A percentile compares a stretch with the other conserved stretches of the same genome.
phyloP scores from a whole-genome alignment of 805 yeast genomes.

The Pichia nakasei region DNA sequence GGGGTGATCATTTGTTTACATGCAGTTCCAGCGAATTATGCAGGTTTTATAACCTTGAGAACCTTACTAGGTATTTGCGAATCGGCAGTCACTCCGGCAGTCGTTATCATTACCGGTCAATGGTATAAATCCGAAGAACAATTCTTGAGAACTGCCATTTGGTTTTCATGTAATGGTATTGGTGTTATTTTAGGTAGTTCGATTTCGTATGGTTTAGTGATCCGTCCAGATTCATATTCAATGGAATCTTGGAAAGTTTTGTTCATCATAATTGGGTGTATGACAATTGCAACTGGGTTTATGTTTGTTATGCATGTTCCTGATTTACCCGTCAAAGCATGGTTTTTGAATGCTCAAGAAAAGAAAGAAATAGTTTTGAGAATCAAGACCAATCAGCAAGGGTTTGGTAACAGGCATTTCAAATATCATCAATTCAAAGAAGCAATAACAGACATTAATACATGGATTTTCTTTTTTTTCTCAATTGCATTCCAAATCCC shows the following conservation, averaged over 20 bases:
- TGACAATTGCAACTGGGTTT: conserved; percentile 27
- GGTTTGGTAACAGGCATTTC: conserved; percentile 25
- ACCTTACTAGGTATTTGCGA: conserved; percentile 41
- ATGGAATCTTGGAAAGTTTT: conserved; percentile 25
- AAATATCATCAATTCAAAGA: conserved; percentile 22
- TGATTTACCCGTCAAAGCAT: conserved; percentile 26
- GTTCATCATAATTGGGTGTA: conserved; percentile 27
- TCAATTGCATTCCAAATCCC: conserved; percentile 21
- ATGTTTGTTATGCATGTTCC: conserved; percentile 24
- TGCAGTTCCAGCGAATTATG: conserved; percentile 37
- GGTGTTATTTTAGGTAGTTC: conserved; percentile 25
- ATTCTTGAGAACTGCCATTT: conserved; percentile 23
- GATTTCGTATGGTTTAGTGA: conserved; percentile 27
- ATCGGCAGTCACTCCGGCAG: conserved; percentile 28
- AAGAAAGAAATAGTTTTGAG: conserved; percentile 26
- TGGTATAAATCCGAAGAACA: conserved; percentile 30
- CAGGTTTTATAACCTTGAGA: conserved; percentile 39
- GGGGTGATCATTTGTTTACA: conserved; percentile 38
- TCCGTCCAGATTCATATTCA: conserved; percentile 18
- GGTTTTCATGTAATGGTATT: conserved; percentile 25
- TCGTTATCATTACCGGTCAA: conserved; percentile 23
- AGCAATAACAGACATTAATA: conserved; percentile 25
- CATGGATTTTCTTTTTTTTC: conserved; percentile 34
- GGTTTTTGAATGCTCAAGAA: conserved; percentile 30
- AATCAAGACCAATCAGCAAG: conserved; percentile 28